A percentile compares a stretch with the other conserved stretches of the same genome.
Evolutionary conservation across 179 eudicot species (phyloP).

Genomic region (Beta lomatogona): DNA sequence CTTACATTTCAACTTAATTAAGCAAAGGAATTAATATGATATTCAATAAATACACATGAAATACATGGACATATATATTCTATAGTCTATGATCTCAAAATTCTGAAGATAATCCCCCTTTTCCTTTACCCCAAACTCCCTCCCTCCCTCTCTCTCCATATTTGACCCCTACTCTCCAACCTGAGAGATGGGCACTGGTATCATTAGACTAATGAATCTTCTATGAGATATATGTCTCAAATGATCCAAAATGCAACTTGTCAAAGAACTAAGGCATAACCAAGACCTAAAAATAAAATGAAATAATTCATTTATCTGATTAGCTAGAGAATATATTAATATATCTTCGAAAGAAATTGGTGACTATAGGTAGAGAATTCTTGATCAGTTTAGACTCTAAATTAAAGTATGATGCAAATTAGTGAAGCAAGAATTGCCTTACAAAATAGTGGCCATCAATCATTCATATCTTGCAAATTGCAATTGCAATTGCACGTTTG

Average conservation of each 20-base stretch:
- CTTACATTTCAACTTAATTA: too few species aligned
- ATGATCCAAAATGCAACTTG: background rate
- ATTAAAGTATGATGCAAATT: background rate
- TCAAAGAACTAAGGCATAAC: background rate
- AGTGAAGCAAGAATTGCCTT: slow-evolving; percentile 7
- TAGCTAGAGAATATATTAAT: slow-evolving; percentile 3
- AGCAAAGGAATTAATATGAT: too few species aligned
- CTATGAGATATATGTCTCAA: too few species aligned
- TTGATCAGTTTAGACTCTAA: background rate
- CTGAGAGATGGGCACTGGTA: too few species aligned
- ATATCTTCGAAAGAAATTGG: slow-evolving; percentile 19
- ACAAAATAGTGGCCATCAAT: slow-evolving; percentile 22
- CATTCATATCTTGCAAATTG: background rate
- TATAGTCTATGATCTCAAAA: too few species aligned
- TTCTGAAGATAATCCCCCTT: too few species aligned
- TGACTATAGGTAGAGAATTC: background rate
- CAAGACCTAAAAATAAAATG: background rate
- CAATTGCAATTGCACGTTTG: slow-evolving; percentile 5
- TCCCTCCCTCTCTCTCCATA: too few species aligned
- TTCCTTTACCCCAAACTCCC: too few species aligned
- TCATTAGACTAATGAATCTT: too few species aligned
- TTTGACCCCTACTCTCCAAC: too few species aligned
- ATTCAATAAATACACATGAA: too few species aligned
- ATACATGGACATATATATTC: too few species aligned
- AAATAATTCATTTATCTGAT: background rate